Conservation (phyloP, 176 grass and related monocot genomes). For the Thalia dealbata region DNA sequence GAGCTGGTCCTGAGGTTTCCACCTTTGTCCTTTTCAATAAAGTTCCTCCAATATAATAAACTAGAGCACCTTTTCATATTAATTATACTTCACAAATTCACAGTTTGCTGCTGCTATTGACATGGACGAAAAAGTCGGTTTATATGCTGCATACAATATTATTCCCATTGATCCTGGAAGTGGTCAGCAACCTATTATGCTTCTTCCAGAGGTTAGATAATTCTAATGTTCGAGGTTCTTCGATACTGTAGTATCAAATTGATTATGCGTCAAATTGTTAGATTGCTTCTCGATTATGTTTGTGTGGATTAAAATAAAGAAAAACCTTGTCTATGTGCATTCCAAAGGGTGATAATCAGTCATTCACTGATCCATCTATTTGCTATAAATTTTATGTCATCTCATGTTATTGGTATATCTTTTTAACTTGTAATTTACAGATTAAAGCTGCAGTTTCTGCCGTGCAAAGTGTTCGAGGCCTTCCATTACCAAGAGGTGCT, state of each 20-base stretch:
- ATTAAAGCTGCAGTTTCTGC: constrained; percentile 67
- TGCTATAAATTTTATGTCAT: not conserved
- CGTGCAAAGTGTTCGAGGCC: constrained; percentile 64
- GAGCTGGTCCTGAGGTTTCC: constrained; percentile 48
- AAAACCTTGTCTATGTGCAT: not conserved
- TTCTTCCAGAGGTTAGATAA: constrained; percentile 66
- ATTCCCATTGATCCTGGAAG: constrained; percentile 61
- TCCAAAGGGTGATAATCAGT: no score
- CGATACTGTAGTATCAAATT: not conserved
- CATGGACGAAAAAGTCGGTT: constrained; percentile 47
- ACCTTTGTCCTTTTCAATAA: constrained; percentile 4
- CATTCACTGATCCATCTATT: no score
- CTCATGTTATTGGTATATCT: not conserved
- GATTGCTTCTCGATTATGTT: not conserved
- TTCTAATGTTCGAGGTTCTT: not conserved
- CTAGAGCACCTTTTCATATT: not conserved
- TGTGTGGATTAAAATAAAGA: no score
- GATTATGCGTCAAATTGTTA: not conserved
- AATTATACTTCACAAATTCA: constrained; percentile 26
- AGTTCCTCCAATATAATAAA: not conserved
- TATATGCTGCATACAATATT: constrained; percentile 62
- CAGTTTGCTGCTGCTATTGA: constrained; percentile 42
- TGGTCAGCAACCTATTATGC: constrained; percentile 69
- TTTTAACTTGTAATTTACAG: constrained; percentile 26
- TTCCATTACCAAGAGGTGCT: constrained; percentile 44